A percentile compares a stretch with the other conserved stretches of the same genome.
Conservation (phyloP, 2,329 filamentous ascomycete genomes). For the Thielaviopsis euricoi region DNA sequence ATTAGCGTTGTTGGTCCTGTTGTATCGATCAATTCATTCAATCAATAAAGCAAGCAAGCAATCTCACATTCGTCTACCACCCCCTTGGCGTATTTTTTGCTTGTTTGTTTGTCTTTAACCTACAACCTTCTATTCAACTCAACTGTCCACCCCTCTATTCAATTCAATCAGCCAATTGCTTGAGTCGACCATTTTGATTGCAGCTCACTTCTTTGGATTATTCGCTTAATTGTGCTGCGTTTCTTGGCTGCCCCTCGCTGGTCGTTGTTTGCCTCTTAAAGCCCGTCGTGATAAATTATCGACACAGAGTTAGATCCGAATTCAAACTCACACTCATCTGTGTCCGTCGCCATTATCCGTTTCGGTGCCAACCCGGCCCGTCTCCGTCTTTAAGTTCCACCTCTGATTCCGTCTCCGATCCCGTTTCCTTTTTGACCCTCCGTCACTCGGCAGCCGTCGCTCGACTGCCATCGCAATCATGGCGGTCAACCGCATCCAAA, state of each 20-base stretch:
- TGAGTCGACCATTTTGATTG: not conserved
- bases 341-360: not conserved
- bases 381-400: not conserved
- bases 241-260: not conserved
- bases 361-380: not conserved
- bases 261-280: not conserved
- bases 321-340: not conserved
- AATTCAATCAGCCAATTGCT: not conserved
- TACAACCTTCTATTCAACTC: no score
- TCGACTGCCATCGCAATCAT: conserved; percentile 27
- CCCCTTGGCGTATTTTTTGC: no score
- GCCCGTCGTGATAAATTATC: not conserved
- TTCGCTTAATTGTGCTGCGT: not conserved
- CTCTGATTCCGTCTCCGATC: not conserved
- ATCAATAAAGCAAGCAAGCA: no score
- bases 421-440: not conserved
- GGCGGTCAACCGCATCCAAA: conserved; percentile 92
- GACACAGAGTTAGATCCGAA: no score
- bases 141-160: no score
- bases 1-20: not conserved
- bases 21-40: not conserved
- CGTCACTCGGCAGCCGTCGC: not conserved
- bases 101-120: no score
- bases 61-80: no score
- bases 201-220: not conserved